phyloP scores from a whole-genome alignment of 2,329 filamentous ascomycete species.

The Tolypocladium ovalisporum region DNA sequence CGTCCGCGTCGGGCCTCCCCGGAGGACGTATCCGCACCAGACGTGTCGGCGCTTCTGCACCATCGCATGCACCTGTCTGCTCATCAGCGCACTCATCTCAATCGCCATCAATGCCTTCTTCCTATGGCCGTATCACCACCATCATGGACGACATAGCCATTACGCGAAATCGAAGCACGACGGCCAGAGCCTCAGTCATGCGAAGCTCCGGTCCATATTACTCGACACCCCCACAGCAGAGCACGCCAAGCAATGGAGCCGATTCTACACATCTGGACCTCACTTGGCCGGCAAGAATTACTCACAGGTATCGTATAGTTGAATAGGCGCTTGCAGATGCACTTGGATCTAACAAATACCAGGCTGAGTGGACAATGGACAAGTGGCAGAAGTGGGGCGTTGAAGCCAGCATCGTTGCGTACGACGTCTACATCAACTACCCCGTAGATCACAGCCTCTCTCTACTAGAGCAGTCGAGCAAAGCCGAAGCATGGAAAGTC shows the following conservation, averaged over 20 bases:
- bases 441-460: slow-evolving; percentile 61
- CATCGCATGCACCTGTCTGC: slow-evolving; percentile 43
- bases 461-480: slow-evolving; percentile 38
- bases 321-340: not conserved
- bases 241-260: slow-evolving; percentile 59
- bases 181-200: slow-evolving; percentile 22
- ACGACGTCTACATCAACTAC: slow-evolving; percentile 72
- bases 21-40: slow-evolving; percentile 46
- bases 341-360: slow-evolving; percentile 3
- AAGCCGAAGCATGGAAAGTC: slow-evolving; percentile 40
- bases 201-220: slow-evolving; percentile 44
- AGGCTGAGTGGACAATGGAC: slow-evolving; percentile 65
- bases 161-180: slow-evolving; percentile 15
- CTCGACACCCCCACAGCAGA: slow-evolving; percentile 46
- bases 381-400: slow-evolving; percentile 65
- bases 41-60: slow-evolving; percentile 57
- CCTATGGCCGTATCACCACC: slow-evolving; percentile 22
- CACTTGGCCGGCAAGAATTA: slow-evolving; percentile 71
- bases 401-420: slow-evolving; percentile 51
- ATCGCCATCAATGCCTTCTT: slow-evolving; percentile 38
- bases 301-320: slow-evolving; percentile 51
- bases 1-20: slow-evolving; percentile 42
- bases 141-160: slow-evolving; percentile 18
- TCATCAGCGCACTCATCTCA: slow-evolving; percentile 38
- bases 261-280: slow-evolving; percentile 65